Conservation (phyloP, 1,284 basidiomycete species). For the Cryptococcus sp. region DNA sequence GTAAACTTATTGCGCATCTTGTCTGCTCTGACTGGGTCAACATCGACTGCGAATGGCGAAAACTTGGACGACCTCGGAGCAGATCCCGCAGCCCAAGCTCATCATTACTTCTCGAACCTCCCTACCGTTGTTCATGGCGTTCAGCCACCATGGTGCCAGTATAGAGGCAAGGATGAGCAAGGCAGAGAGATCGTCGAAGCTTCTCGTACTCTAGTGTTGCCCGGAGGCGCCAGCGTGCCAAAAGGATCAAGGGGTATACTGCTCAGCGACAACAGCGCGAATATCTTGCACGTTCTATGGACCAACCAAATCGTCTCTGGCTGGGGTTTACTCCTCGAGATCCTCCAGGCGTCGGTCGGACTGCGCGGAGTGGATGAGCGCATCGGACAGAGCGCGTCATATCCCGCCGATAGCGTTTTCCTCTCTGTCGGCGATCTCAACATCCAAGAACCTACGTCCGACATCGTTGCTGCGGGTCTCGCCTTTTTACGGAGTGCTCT, state of each 20-base stretch:
- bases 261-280: slow-evolving; percentile 13
- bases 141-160: slow-evolving; percentile 18
- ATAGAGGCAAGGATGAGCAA: slow-evolving; percentile 24
- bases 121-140: slow-evolving; percentile 29
- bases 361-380: slow-evolving; percentile 21
- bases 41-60: slow-evolving; percentile 16
- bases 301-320: slow-evolving; percentile 30
- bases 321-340: slow-evolving; percentile 40
- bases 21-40: slow-evolving; percentile 32
- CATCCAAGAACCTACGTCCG: slow-evolving; percentile 22
- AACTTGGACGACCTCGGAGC: slow-evolving; percentile 18
- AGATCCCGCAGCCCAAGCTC: slow-evolving; percentile 31
- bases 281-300: slow-evolving; percentile 22
- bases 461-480: slow-evolving; percentile 34
- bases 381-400: not conserved
- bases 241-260: slow-evolving; percentile 32
- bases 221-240: slow-evolving; percentile 38
- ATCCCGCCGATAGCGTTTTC: slow-evolving; percentile 12
- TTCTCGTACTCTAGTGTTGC: slow-evolving; percentile 30
- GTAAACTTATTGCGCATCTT: slow-evolving; percentile 31
- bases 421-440: slow-evolving; percentile 38
- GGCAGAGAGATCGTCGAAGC: slow-evolving; percentile 33
- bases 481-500: slow-evolving; percentile 33
- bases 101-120: slow-evolving; percentile 40
- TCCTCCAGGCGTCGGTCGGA: slow-evolving; percentile 36